Evolutionary conservation across 305 asterid genomes (phyloP).

Genomic region (Plantago coronopus): DNA sequence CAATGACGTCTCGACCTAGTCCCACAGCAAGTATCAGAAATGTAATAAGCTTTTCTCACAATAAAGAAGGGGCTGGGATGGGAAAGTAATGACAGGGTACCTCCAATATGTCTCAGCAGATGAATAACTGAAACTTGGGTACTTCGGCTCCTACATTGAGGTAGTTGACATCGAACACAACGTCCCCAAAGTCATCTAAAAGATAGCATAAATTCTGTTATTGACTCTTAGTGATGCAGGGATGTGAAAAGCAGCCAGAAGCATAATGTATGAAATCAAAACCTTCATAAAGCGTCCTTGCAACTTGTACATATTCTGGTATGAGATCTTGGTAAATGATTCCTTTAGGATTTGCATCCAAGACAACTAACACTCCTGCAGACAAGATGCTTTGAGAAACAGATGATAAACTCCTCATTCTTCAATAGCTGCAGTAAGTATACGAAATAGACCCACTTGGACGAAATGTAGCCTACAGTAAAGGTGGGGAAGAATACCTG

Average conservation of each 20-base stretch:
- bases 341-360: conserved; percentile 84
- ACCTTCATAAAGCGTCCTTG: conserved; percentile 92
- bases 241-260: conserved; percentile 17
- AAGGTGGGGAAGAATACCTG: conserved; percentile 45
- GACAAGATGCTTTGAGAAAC: conserved; percentile 10
- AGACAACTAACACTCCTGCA: conserved; percentile 81
- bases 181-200: conserved; percentile 79
- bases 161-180: conserved; percentile 76
- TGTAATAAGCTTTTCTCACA: background rate
- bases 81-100: conserved; percentile 21
- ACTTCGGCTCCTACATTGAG: conserved; percentile 57
- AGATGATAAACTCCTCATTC: background rate
- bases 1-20: background rate
- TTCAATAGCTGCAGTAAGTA: background rate
- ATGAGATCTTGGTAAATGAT: conserved; percentile 75
- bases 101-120: conserved; percentile 52
- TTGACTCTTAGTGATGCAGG: background rate
- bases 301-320: conserved; percentile 53
- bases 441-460: background rate
- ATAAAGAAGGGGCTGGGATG: background rate
- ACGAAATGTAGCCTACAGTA: conserved; percentile 10
- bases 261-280: background rate
- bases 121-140: conserved; percentile 57
- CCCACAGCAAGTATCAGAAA: background rate
- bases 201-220: conserved; percentile 17